Evolutionary conservation across 2,329 filamentous ascomycete species (phyloP), one percentile per base, ranked within the genome.

Genomic region (Aspergillus spinulosporus): DNA sequence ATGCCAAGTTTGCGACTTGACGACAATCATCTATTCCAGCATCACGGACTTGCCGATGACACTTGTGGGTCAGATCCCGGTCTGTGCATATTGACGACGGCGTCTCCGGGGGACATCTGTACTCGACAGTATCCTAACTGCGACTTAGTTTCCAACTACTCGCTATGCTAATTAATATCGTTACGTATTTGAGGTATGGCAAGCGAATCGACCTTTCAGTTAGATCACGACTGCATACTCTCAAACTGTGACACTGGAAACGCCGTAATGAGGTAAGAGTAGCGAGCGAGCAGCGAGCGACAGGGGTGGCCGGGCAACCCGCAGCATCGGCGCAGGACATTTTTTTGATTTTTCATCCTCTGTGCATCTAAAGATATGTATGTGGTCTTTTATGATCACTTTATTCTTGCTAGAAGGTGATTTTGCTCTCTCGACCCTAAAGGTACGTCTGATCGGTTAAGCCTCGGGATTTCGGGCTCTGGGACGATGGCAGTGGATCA

Each of bases 11-110:
- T 45, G 15, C 50, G 50, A 49, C 56, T 58, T 49, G 58, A 46
- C 49, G 49, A 48, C 14, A 34, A 31, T 11, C 21, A 21, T 50
- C 51, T 49, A 45, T 58, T 39, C 56, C 54, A 60, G 39, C 45
- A 29, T 56, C 50, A 64, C 63, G 63, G 63, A 64, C 59, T 62
- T 59, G 58, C 62, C 63, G 63, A 65, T 60, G 62, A 62, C 56
- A 61, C 52, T 37, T 62, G 62, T 58, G 59, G 60, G 61, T 58
- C 59, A 57, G 58, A 57, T 49, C 46, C 46, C 46, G 8, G 34
- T 12, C 28, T 28, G 29, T 28, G 46, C 46, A 21, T 26, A 56
- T 49, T 52, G 53, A 54, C 46, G 37, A 59, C 61, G 61, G 61
- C 60, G 61, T 53, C 61, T 56, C 61, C 61, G 62, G 54, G 48